phyloP scores from a whole-genome alignment of 2,329 filamentous ascomycete species.

The Ustilaginoidea virens region DNA sequence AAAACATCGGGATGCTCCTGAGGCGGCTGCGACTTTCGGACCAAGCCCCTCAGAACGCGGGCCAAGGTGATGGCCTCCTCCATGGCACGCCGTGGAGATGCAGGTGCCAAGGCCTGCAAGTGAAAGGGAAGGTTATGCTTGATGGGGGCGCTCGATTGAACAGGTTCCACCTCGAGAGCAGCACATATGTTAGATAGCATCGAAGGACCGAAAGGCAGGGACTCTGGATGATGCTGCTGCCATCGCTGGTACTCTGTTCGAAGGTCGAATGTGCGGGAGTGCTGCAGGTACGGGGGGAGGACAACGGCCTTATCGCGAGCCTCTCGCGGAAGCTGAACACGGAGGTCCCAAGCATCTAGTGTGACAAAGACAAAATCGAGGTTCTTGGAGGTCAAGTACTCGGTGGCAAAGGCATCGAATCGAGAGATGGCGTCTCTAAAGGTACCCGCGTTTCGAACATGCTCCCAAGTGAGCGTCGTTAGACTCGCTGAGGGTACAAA shows the following conservation, averaged over 20 bases:
- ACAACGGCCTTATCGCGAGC: constrained; percentile 97
- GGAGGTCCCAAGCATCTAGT: constrained; percentile 94
- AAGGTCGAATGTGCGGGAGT: constrained; percentile 92
- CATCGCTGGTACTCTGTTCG: constrained; percentile 96
- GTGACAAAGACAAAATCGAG: constrained; percentile 97
- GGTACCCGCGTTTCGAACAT: constrained; percentile 91
- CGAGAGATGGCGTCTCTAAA: constrained; percentile 94
- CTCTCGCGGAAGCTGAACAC: constrained; percentile 92
- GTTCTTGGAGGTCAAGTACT: constrained; percentile 81
- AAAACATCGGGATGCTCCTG: constrained; percentile 92
- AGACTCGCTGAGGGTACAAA: constrained; percentile 57
- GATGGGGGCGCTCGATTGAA: constrained; percentile 93
- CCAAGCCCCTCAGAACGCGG: constrained; percentile 78
- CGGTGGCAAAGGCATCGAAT: constrained; percentile 85
- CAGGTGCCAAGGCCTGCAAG: constrained; percentile 85
- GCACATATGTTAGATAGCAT: constrained; percentile 97
- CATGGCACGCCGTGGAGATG: constrained; percentile 90
- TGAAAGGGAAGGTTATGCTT: constrained; percentile 98
- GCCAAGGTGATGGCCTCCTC: constrained; percentile 93
- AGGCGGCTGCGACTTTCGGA: constrained; percentile 88
- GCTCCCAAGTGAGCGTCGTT: constrained; percentile 96
- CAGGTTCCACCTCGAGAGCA: constrained; percentile 91
- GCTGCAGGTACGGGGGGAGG: constrained; percentile 88
- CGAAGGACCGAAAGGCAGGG: constrained; percentile 86
- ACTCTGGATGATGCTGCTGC: constrained; percentile 97